Percentiles rank a stretch among this genome's conserved stretches.
Evolutionary conservation across 2,329 filamentous ascomycete genomes (phyloP).

Genomic region (Xylariales sp.): DNA sequence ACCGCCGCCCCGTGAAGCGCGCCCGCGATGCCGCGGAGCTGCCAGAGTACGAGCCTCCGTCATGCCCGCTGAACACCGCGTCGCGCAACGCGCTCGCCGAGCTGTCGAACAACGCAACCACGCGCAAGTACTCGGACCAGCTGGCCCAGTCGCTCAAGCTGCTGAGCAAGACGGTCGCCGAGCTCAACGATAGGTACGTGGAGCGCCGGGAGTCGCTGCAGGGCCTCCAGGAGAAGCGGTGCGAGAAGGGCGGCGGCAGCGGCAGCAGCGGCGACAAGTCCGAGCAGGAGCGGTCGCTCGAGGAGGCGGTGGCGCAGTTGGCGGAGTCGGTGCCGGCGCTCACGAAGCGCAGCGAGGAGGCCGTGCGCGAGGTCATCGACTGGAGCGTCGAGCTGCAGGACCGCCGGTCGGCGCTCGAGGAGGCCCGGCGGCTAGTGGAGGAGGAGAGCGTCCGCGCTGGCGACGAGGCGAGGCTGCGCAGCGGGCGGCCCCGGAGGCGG

Average conservation of each 20-base stretch:
- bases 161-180: conserved; percentile 40
- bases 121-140: conserved; percentile 39
- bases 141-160: conserved; percentile 38
- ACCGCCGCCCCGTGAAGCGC: conserved; percentile 8
- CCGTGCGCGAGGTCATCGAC: conserved; percentile 46
- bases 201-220: conserved; percentile 28
- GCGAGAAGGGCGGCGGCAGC: conserved; percentile 24
- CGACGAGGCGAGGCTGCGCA: conserved; percentile 8
- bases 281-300: conserved; percentile 31
- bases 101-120: conserved; percentile 33
- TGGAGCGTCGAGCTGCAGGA: conserved; percentile 45
- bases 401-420: conserved; percentile 31
- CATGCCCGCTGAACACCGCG: conserved; percentile 36
- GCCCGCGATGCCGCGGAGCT: conserved; percentile 23
- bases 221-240: conserved; percentile 28
- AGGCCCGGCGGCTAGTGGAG: conserved; percentile 26
- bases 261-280: conserved; percentile 29
- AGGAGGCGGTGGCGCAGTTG: conserved; percentile 34
- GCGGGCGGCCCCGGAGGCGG: background rate
- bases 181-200: conserved; percentile 41
- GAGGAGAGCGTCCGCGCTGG: conserved; percentile 13
- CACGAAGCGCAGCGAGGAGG: conserved; percentile 40
- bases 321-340: conserved; percentile 34
- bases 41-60: conserved; percentile 47
- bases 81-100: conserved; percentile 35